Base-by-base conservation (phyloP, 495 filamentous ascomycete species). In the Penicillium roqueforti region DNA sequence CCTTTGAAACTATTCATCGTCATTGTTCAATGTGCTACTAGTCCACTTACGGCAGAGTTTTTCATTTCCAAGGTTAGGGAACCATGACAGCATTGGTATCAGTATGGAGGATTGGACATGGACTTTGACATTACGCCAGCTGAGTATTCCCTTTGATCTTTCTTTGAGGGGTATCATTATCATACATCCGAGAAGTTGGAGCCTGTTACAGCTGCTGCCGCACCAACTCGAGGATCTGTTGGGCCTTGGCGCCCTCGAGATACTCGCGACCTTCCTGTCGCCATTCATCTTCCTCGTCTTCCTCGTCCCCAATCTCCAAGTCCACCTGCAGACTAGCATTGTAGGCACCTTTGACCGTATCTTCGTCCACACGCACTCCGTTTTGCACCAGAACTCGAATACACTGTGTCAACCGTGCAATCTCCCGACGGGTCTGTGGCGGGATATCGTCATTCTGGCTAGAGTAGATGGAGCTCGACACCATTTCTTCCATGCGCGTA, bases 361-460 rank as follows among this genome's bases (percentile, higher is more conserved):
- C 91, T 73, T 97, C 92, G 66, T 97, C 95, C 31, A 98, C 91
- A 25, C 85, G 79, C 20, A 91, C 71, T 3, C 89, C 87, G n/a
- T 83, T 77, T 67, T 91, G 87, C 11, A 93, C 86, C 55, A 98
- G 69, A 8, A 88, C 85, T 46, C 78, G 84, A 31, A 98, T 85
- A 46, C 91, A 87, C 16, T 89, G 86, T 4, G 84, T 73, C 31
- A 97, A 68, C 42, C 93, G 80, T 25, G 88, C 83, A 68, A 98
- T 97, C 76, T 97, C 95, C 53, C 86, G 80, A 68, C 92, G 82
- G 29, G 91, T 93, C 41, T 81, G 84, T 0, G 79, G 67, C 3
- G 77, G 65, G 56, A 98, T 90, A 51, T 81, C 78, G 57, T 96
- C 92, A 57, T 97, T 97, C 73, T 95, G 88, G 59, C 86, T 91